Evolutionary conservation across 2,329 filamentous ascomycete genomes (phyloP), one percentile per base, ranked within the genome.

Genomic region (Fusarium abutilonis): DNA sequence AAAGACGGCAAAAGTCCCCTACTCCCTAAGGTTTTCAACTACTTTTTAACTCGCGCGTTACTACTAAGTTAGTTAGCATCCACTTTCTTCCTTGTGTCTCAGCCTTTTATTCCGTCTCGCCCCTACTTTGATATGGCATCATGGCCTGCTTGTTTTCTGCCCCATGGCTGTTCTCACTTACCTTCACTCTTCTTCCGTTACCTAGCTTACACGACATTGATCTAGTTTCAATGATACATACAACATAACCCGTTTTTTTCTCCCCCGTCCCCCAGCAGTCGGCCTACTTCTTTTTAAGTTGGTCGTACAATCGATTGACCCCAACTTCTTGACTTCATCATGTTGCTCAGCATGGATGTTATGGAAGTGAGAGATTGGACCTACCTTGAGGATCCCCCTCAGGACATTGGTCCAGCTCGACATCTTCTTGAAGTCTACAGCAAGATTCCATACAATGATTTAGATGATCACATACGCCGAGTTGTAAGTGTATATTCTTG

Each of bases 321-420:
- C 15, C 51, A 48, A 19, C 26, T 34, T 42, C 42, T 26, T n/a
- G 34, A 36, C 43, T 39, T 50, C 42, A 63, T 21, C 29, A 70
- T 71, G 69, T 49, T 71, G 50, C 54, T 71, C 39, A 70, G 68
- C 49, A 71, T 71, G 67, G 63, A 70, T 43, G 52, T 72, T 38
- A 77, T 77, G 75, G 76, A 78, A 51, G 64, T 77, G 42, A 63
- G 76, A 45, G 71, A 75, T 53, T 78, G 76, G 76, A 72, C 72
- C 48, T 78, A 76, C 43, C 63, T 76, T 21, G 69, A 74, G 26
- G 73, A 74, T 14, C 70, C 76, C 32, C 78, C 78, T 9, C 61
- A 73, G 35, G 74, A 77, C 44, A 75, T 77, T 49, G 73, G 70
- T 23, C 72, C 75, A 13, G 70, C 75, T 29, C 73, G 72, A 49